phyloP scores from a whole-genome alignment of 768 basidiomycete species.

The Macrolepiota fuliginosa region DNA sequence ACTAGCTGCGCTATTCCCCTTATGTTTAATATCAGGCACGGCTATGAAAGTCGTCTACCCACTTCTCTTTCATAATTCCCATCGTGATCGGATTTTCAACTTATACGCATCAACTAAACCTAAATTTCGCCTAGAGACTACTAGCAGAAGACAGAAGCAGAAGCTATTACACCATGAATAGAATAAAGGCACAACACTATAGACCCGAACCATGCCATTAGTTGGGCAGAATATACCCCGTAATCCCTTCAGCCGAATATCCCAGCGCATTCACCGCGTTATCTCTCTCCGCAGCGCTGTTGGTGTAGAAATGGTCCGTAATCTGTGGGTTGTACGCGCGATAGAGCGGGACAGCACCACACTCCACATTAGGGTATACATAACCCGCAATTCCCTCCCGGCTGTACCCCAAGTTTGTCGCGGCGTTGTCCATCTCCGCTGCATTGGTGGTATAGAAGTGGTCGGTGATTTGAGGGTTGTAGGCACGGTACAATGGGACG shows the following conservation, averaged over 20 bases:
- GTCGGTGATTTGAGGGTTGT: not conserved
- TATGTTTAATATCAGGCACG: no score
- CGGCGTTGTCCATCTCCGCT: slow-evolving; percentile 9
- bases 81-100: no score
- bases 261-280: slow-evolving; percentile 2
- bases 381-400: slow-evolving; percentile 6
- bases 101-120: no score
- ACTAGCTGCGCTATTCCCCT: no score
- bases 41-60: no score
- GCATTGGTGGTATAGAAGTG: slow-evolving; percentile 15
- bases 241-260: slow-evolving; percentile 10
- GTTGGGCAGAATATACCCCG: slow-evolving; percentile 11
- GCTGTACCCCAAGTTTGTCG: not conserved
- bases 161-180: no score
- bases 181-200: not conserved
- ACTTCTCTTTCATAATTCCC: no score
- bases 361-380: slow-evolving; percentile 8
- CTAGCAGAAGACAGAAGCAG: not conserved
- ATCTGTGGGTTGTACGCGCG: not conserved
- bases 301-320: slow-evolving; percentile 15
- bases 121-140: no score
- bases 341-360: slow-evolving; percentile 14
- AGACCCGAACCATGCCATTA: not conserved
- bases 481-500: slow-evolving; percentile 13
- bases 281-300: not conserved